phyloP scores from a whole-genome alignment of 2,329 filamentous ascomycete species.

The Aspergillus ustus region DNA sequence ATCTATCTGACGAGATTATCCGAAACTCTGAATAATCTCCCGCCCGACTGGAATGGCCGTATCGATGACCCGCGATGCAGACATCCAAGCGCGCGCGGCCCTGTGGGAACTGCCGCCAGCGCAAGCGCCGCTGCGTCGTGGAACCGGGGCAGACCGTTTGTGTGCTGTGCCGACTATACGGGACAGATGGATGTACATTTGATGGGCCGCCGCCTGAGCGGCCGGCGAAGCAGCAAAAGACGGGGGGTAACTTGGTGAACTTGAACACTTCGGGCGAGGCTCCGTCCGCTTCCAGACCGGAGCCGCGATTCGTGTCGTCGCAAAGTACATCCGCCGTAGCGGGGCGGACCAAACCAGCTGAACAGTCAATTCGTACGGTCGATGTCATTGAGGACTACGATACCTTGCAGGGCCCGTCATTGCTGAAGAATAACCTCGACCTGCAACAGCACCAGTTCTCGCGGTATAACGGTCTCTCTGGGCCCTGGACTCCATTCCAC shows the following conservation, averaged over 20 bases:
- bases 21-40: too few species aligned
- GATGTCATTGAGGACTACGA: constrained; percentile 10
- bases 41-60: background rate
- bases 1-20: too few species aligned
- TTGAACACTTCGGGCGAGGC: background rate
- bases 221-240: background rate
- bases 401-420: background rate
- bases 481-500: background rate
- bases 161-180: constrained; percentile 6
- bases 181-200: constrained; percentile 5
- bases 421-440: constrained; percentile 3
- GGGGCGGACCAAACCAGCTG: background rate
- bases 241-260: background rate
- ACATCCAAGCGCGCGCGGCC: constrained; percentile 2
- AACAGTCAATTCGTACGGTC: background rate
- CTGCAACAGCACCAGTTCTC: constrained; percentile 5
- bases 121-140: constrained; percentile 7
- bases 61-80: background rate
- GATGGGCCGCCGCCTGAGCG: constrained; percentile 2
- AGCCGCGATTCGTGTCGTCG: background rate
- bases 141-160: constrained; percentile 5
- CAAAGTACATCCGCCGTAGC: background rate
- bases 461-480: constrained; percentile 4
- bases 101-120: constrained; percentile 8
- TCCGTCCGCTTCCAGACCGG: background rate